Evolutionary conservation across 1,284 basidiomycete genomes (phyloP), one percentile per base, ranked within the genome.

Genomic region (Phellopilus nigrolimitatus): DNA sequence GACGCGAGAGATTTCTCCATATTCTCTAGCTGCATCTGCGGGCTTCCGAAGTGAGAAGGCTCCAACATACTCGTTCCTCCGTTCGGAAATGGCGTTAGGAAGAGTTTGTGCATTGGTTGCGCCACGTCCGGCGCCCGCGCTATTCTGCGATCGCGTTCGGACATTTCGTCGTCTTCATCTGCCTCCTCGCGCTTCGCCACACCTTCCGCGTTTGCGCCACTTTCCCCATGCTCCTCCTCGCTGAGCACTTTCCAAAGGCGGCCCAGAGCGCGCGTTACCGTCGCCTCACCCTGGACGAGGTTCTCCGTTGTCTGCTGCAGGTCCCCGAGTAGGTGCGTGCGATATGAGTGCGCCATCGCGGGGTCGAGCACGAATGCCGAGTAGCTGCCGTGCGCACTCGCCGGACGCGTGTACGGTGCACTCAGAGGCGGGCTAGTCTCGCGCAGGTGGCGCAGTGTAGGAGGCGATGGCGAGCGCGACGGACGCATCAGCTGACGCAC

Each of bases 341-440:
- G 82, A 65, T 88, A 91, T 2, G 87, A 80, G 63, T 87, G 85
- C 13, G 84, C 88, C n/a, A 86, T 79, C 9, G 85, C 76, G 56
- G 84, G 86, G 65, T 91, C 88, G 74, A 91, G 76, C 17, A 91
- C 84, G 60, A 88, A 88, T 0, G 88, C 86, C n/a, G 85, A 75
- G 65, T 84, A 90, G 55, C 75, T 84, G 49, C 81, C 71, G 61
- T 90, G 86, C 51, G 83, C 77, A 6, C 73, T 64, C 21, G 71
- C 73, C 15, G 85, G 84, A 22, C 78, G 71, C 24, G 81, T 78
- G 61, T 90, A 89, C 2, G 88, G 87, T 1, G 88, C 79, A 24
- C 61, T 63, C 24, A 70, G 61, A 15, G 73, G 73, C 3, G 73
- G 73, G 3, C 71, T 71, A 7, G 71, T 69, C 1, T 71, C 71